Evolutionary conservation across 2,329 filamentous ascomycete genomes (phyloP).

Genomic region (Fonsecaea nubica): DNA sequence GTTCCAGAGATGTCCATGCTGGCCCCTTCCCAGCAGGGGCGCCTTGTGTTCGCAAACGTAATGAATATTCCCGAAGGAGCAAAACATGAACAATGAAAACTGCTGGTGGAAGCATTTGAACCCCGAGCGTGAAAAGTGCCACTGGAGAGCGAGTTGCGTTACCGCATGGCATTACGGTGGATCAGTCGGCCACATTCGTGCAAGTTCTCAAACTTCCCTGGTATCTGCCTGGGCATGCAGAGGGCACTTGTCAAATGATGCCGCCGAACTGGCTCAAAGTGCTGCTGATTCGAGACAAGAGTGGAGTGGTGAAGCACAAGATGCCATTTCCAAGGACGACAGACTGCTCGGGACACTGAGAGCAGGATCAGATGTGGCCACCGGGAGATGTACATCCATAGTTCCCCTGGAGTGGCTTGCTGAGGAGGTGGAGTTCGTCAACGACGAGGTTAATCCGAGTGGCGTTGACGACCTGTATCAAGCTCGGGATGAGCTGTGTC

Average conservation of each 20-base stretch:
- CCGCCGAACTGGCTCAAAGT: no score
- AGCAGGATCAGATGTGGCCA: no score
- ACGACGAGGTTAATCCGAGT: no score
- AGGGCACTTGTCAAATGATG: no score
- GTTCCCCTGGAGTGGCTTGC: no score
- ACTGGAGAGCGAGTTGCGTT: neutral
- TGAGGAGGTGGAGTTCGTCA: no score
- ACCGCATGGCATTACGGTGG: neutral
- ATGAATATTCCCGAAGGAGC: conserved; percentile 19
- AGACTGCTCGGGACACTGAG: no score
- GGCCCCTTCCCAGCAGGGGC: neutral
- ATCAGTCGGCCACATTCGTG: neutral
- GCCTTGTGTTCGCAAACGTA: conserved; percentile 6
- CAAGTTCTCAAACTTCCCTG: neutral
- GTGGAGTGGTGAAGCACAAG: no score
- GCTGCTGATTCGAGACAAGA: no score
- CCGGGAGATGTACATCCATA: no score
- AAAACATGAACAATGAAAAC: conserved; percentile 11
- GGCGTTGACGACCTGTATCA: neutral
- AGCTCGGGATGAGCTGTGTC: conserved; percentile 17
- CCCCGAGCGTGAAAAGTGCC: neutral
- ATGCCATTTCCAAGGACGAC: neutral
- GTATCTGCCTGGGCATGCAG: neutral
- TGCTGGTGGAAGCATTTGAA: neutral
- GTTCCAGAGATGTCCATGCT: neutral